These are phyloP conservation scores for Bothriochloa decipiens DNA, from an alignment of 176 grass and related monocot species.

Conservation along the genomic window DNA sequence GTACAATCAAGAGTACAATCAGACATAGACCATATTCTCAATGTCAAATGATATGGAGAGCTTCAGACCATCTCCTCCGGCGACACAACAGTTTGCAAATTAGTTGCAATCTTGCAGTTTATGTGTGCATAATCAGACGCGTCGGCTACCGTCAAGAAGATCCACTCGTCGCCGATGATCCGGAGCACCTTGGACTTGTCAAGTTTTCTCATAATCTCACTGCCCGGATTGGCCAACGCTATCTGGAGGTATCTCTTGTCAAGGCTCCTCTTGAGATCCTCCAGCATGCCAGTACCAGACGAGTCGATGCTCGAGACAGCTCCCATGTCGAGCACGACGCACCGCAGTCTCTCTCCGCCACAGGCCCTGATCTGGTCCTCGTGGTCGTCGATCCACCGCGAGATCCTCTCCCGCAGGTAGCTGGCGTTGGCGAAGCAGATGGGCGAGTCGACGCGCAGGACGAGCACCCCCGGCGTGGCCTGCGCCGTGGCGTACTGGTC, in stretches of 20 bases:
- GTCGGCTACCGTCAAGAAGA: conserved; percentile 68
- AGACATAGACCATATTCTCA: neutral
- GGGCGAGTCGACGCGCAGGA: conserved; percentile 62
- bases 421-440: conserved; percentile 77
- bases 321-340: conserved; percentile 74
- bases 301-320: conserved; percentile 77
- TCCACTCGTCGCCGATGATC: conserved; percentile 66
- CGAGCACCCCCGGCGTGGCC: conserved; percentile 49
- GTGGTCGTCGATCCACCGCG: conserved; percentile 64
- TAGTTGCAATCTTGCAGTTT: conserved; percentile 34
- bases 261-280: conserved; percentile 59
- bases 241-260: conserved; percentile 58
- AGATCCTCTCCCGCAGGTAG: conserved; percentile 70
- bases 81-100: neutral
- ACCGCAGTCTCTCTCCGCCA: conserved; percentile 36
- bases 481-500: conserved; percentile 56
- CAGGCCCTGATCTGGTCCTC: conserved; percentile 48
- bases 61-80: conserved; percentile 58
- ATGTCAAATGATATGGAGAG: neutral
- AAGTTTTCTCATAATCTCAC: conserved; percentile 84
- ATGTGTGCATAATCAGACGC: conserved; percentile 55
- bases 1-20: neutral
- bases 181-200: conserved; percentile 63
- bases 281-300: conserved; percentile 67
- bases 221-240: conserved; percentile 70